These are phyloP conservation scores for Toxicodendron radicans DNA, from an alignment of 345 rosid genomes.

Conservation along the genomic window DNA sequence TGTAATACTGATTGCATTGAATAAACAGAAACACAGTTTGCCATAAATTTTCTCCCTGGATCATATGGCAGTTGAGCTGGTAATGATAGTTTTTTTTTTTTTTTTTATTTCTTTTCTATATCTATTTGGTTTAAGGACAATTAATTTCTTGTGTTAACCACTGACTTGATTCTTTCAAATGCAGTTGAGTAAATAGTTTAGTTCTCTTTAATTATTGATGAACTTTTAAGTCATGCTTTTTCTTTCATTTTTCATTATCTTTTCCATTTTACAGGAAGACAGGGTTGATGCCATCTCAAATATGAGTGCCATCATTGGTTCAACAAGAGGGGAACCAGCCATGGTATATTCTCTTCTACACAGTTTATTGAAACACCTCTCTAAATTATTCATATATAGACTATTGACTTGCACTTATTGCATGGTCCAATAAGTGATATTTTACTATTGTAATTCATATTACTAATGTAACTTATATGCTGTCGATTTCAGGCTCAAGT, in stretches of 20 bases:
- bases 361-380: constrained; percentile 1
- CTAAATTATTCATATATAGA: neutral
- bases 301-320: constrained; percentile 48
- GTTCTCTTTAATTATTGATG: constrained; percentile 7
- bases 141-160: constrained; percentile 10
- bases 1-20: neutral
- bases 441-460: neutral
- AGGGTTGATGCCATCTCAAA: constrained; percentile 59
- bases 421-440: neutral
- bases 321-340: constrained; percentile 58
- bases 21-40: neutral
- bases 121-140: neutral
- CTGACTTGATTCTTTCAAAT: neutral
- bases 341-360: constrained; percentile 49
- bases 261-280: constrained; percentile 58
- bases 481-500: constrained; percentile 59
- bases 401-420: constrained; percentile 6
- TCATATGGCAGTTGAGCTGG: neutral
- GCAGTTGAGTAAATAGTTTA: constrained; percentile 9
- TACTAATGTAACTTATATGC: neutral
- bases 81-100: too few relatives aligned
- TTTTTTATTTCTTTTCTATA: too few relatives aligned
- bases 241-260: constrained; percentile 15
- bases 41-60: neutral
- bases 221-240: neutral